Evolutionary conservation across 164 flowering plant species (phyloP), one percentile per base, ranked within the genome.

Genomic region (Malania oleifera): DNA sequence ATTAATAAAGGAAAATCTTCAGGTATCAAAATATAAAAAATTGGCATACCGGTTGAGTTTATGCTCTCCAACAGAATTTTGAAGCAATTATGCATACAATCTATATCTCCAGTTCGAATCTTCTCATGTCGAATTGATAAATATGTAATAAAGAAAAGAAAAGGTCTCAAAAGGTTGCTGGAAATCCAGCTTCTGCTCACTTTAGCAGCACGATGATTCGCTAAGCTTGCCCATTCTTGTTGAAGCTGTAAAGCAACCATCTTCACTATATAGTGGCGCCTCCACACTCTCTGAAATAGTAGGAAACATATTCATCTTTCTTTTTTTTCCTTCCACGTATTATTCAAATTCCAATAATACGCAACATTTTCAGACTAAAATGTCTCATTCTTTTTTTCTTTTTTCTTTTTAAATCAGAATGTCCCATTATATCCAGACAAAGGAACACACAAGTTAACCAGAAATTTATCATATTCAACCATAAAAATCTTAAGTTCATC

Each of bases 281-380:
- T 83, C 99, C 96, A 93, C 2, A 86, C 91, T 74, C 85, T 90
- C 99, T 93, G 75, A 34, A 68, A 64, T 41, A 62, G 22, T 55
- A 67, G 39, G 28, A 28, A 5, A 43, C 19, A 53, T 56, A 8
- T 44, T 58, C 35, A 62, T 3, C 28, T 49, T 58, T 31, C 24
- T 34, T 10, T 18, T 28, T 60, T 37, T 17, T 3, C n/a, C n/a
- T n/a, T n/a, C n/a, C n/a, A n/a, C n/a, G n/a, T n/a, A n/a, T n/a
- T n/a, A n/a, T n/a, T n/a, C n/a, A n/a, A n/a, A n/a, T n/a, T n/a
- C n/a, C n/a, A n/a, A n/a, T n/a, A n/a, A n/a, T n/a, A n/a, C n/a
- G n/a, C n/a, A n/a, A n/a, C n/a, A n/a, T n/a, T n/a, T n/a, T n/a
- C n/a, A n/a, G n/a, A n/a, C n/a, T n/a, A n/a, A n/a, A n/a, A n/a